These are phyloP conservation scores for Rhododendron ferrugineum DNA, from an alignment of 148 eudicot species.

Conservation along the genomic window DNA sequence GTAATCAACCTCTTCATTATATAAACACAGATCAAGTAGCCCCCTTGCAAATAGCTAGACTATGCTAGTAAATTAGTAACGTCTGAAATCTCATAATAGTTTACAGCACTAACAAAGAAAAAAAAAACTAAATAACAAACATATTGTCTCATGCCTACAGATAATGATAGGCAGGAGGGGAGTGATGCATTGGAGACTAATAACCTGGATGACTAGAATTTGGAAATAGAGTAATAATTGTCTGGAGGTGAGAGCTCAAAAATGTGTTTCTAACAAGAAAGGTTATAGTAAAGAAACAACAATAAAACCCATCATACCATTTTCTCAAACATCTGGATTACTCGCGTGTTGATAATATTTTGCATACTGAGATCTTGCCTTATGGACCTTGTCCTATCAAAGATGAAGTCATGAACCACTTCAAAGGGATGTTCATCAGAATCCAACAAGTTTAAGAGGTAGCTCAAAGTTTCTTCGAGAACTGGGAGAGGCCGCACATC, in stretches of 20 bases:
- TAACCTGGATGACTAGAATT: not conserved
- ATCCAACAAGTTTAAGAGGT: constrained; percentile 61
- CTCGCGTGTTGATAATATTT: constrained; percentile 42
- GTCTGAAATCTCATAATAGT: not conserved
- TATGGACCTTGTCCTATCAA: constrained; percentile 90
- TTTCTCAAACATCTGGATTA: constrained; percentile 70
- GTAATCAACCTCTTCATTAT: not conserved
- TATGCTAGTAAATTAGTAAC: not conserved
- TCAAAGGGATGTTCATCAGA: constrained; percentile 64
- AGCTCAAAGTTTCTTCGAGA: constrained; percentile 68
- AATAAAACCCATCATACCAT: constrained; percentile 44
- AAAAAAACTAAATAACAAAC: not conserved
- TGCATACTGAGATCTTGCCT: constrained; percentile 98
- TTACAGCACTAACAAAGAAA: not conserved
- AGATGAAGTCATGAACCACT: constrained; percentile 82
- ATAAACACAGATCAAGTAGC: not conserved
- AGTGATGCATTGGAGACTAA: not conserved
- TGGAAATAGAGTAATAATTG: not conserved
- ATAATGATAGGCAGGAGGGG: not conserved
- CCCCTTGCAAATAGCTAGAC: not conserved
- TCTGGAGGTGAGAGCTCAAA: too few species aligned
- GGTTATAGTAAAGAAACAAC: not conserved
- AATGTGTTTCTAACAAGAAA: too few species aligned
- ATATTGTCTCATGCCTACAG: not conserved
- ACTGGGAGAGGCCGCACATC: constrained; percentile 77